Evolutionary conservation across 176 grass and related monocot species (phyloP).

Genomic region (Cymbopogon citratus): DNA sequence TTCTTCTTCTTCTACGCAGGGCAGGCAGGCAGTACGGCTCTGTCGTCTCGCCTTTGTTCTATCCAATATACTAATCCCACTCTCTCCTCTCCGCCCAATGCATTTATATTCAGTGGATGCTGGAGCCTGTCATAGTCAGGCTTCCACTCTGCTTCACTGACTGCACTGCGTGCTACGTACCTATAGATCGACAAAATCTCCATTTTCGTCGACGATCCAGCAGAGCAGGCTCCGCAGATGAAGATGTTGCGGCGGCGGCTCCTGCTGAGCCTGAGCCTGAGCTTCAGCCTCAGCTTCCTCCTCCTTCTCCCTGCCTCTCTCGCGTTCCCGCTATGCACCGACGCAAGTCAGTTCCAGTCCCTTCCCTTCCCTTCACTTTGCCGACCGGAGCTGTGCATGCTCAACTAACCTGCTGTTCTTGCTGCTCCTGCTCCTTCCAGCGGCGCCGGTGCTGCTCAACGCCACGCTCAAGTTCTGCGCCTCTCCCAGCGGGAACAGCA

Average conservation of each 20-base stretch:
- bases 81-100: too few species aligned
- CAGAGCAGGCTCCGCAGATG: background rate
- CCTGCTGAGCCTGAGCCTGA: background rate
- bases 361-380: background rate
- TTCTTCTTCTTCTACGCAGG: too few species aligned
- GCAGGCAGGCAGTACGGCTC: too few species aligned
- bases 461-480: constrained; percentile 53
- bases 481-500: background rate
- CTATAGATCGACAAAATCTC: background rate
- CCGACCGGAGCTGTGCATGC: background rate
- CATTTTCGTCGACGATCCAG: background rate
- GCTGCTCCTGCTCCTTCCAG: background rate
- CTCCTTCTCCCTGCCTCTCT: background rate
- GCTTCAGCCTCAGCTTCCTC: background rate
- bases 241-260: background rate
- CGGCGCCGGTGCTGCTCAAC: constrained; percentile 47
- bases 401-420: background rate
- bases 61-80: too few species aligned
- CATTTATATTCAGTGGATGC: too few species aligned
- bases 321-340: constrained; percentile 41
- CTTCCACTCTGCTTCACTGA: too few species aligned
- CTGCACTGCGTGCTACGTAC: too few species aligned
- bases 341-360: background rate
- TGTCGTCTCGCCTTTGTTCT: too few species aligned
- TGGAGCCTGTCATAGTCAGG: too few species aligned